These are phyloP conservation scores for Scedosporium boydii DNA, from an alignment of 2,329 filamentous ascomycete species.

Conservation along the genomic window DNA sequence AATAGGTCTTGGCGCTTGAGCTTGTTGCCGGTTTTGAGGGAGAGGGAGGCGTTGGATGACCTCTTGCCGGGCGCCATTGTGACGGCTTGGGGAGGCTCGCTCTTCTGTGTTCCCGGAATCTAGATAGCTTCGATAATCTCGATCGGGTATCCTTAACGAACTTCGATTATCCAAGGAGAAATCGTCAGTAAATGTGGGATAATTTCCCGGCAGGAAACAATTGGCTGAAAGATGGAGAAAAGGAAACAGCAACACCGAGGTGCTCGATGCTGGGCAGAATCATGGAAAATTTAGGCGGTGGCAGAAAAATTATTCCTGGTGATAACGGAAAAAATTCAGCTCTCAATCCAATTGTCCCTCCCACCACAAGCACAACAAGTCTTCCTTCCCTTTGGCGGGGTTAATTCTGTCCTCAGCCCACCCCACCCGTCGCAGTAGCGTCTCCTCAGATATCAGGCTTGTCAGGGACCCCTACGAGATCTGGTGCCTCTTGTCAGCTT, in stretches of 20 bases:
- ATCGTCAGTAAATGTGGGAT: neutral
- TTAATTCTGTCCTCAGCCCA: neutral
- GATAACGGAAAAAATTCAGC: neutral
- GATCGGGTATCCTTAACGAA: neutral
- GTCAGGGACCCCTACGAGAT: neutral
- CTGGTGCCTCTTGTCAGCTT: neutral
- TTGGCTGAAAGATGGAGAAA: neutral
- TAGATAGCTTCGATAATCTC: neutral
- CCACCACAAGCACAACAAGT: no score
- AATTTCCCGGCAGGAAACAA: neutral
- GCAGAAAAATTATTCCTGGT: conserved; percentile 1
- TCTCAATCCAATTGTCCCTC: no score
- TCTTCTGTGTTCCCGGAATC: neutral
- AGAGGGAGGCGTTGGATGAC: conserved; percentile 19
- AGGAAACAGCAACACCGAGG: neutral
- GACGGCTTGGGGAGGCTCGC: neutral
- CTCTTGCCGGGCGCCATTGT: conserved; percentile 14
- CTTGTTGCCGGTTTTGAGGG: conserved; percentile 60
- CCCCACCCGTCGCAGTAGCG: neutral
- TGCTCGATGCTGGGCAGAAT: neutral
- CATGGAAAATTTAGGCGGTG: conserved; percentile 4
- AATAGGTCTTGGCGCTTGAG: conserved; percentile 68
- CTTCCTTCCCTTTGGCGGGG: neutral
- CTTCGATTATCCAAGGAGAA: neutral
- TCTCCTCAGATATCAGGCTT: neutral